A percentile compares a stretch with the other conserved stretches of the same genome.
These are phyloP conservation scores for Abrus precatorius DNA, from an alignment of 306 rosid genomes.

Conservation along the genomic window DNA sequence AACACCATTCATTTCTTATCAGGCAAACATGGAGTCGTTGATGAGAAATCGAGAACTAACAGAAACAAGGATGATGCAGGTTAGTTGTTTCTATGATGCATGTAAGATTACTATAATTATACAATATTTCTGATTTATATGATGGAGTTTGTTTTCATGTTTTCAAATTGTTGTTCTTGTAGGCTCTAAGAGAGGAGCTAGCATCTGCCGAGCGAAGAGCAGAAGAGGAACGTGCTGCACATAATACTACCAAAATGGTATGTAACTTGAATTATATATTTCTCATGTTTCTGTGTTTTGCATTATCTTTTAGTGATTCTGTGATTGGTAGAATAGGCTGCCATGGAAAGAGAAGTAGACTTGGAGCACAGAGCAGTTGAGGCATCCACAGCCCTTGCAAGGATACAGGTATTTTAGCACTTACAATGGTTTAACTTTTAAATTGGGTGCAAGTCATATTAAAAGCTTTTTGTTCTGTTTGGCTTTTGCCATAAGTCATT, in stretches of 20 bases:
- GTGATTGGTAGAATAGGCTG: slow-evolving; percentile 71
- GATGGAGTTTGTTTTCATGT: slow-evolving; percentile 36
- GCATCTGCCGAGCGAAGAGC: slow-evolving; percentile 95
- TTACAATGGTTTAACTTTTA: slow-evolving; percentile 28
- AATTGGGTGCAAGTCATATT: slow-evolving; percentile 21
- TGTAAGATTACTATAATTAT: slow-evolving; percentile 40
- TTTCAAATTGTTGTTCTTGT: slow-evolving; percentile 12
- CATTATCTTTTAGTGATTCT: slow-evolving; percentile 40
- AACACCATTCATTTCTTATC: slow-evolving; percentile 46
- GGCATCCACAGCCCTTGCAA: slow-evolving; percentile 91
- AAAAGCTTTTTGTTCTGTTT: slow-evolving; percentile 19
- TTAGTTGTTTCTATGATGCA: slow-evolving; percentile 50
- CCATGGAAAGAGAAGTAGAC: slow-evolving; percentile 98
- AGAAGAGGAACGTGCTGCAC: slow-evolving; percentile 95
- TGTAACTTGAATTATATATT: slow-evolving; percentile 35
- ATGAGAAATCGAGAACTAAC: slow-evolving; percentile 94
- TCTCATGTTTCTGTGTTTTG: slow-evolving; percentile 34
- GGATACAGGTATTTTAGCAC: slow-evolving; percentile 86
- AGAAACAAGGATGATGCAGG: slow-evolving; percentile 99
- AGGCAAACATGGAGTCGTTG: slow-evolving; percentile 94
- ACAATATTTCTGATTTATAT: slow-evolving; percentile 30
- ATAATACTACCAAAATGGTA: slow-evolving; percentile 94
- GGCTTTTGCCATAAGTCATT: not conserved
- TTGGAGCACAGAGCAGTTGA: slow-evolving; percentile 97
- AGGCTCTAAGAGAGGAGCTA: slow-evolving; percentile 97